Conservation (phyloP, 352 stramenopile species). For the Phytophthora rubi region DNA sequence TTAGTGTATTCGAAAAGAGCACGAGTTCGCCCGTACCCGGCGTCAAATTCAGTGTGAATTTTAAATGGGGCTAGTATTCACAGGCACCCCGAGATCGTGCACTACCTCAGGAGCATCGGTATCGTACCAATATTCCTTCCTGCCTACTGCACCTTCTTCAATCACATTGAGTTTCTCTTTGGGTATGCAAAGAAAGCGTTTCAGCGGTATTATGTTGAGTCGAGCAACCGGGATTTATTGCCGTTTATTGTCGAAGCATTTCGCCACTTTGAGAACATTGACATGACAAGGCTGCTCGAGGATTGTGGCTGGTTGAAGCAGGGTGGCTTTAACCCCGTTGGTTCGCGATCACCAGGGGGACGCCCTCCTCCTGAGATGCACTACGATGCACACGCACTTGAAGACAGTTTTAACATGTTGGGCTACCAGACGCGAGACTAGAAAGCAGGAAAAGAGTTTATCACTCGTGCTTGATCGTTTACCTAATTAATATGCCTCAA, state of each 20-base stretch:
- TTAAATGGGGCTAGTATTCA: slow-evolving; percentile 38
- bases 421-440: neutral
- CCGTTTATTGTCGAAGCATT: slow-evolving; percentile 7
- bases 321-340: slow-evolving; percentile 13
- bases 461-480: neutral
- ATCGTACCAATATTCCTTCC: slow-evolving; percentile 33
- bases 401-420: neutral
- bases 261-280: slow-evolving; percentile 11
- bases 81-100: slow-evolving; percentile 38
- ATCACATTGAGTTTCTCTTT: slow-evolving; percentile 45
- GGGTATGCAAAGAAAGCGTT: slow-evolving; percentile 24
- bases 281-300: slow-evolving; percentile 1
- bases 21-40: slow-evolving; percentile 30
- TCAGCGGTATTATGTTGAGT: slow-evolving; percentile 20
- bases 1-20: slow-evolving; percentile 24
- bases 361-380: neutral
- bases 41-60: slow-evolving; percentile 39
- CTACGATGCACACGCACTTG: neutral
- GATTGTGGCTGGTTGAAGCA: slow-evolving; percentile 28
- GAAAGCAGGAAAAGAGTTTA: neutral
- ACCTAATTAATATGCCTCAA: neutral
- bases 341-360: slow-evolving; percentile 1
- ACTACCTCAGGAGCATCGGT: slow-evolving; percentile 36
- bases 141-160: slow-evolving; percentile 41
- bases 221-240: slow-evolving; percentile 1